Evolutionary conservation across 495 filamentous ascomycete genomes (phyloP), one percentile per base, ranked within the genome.

Genomic region (Lepraria neglecta): DNA sequence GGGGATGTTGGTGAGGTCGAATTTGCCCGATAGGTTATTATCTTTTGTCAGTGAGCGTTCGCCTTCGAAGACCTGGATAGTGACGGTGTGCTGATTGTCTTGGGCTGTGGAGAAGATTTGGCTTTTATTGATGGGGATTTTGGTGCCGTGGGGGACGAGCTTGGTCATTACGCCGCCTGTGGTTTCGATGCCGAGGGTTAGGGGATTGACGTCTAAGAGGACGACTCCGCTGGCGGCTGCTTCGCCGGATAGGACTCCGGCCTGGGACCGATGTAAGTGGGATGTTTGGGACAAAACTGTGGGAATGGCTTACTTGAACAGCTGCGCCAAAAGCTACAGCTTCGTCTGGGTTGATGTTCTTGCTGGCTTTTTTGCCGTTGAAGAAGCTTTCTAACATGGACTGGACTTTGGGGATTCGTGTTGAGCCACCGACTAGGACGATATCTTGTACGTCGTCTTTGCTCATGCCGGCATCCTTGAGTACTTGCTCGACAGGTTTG

Each of bases 81-180:
- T 78, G 74, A 97, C 92, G 31, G 94, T 90, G 56, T 92, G 92
- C 78, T 97, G 92, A 84, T 97, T 96, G 72, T 97, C 92, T 67
- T 92, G 91, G 63, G 92, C 92, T 53, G 92, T 97, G 38, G 91
- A 95, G 84, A 97, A 96, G 76, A 95, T 95, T 81, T 96, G 92
- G 72, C 86, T 89, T 83, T 97, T 97, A 79, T 88, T 88, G 63
- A 92, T 96, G 44, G 92, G 92, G 74, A 97, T 95, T 64, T 91
- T 85, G 60, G 92, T 96, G 79, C 94, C 92, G 68, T 92, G 88
- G 73, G 90, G 87, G 71, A 97, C 96, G 66, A 97, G 82, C 80
- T 92, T 94, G 73, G 92, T 96, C 59, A 97, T 96, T 67, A 96
- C 91, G 76, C 92, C 92, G 73, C 92, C 92, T 64, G 92, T 96